Evolutionary conservation across 2,329 filamentous ascomycete species (phyloP), one percentile per base, ranked within the genome.

Genomic region (Diaporthe batatas): DNA sequence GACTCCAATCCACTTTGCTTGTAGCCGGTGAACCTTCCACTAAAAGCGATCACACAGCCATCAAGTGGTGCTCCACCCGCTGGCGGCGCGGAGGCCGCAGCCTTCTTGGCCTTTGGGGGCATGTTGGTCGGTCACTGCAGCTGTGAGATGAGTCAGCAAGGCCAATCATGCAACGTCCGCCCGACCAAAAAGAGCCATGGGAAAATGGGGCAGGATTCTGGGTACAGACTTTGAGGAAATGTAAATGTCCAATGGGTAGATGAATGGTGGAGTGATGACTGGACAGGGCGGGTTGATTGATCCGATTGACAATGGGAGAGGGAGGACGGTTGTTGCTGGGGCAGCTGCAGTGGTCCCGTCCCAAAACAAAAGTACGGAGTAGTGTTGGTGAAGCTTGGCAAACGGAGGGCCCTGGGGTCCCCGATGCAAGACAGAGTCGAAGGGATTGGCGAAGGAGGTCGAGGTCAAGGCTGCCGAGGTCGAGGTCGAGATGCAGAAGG

Each of bases 21-120:
- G 34, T 84, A 80, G 7, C 84, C 83, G 1, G 86, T 81, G 76
- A 93, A 91, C 6, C 87, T 87, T 73, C 92, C 92, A 72, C 89
- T 91, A 34, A 92, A 79, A 29, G 86, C 88, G 57, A 94, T 83
- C 7, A 82, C 82, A 76, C 82, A 85, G 6, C 85, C 87, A 1
- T 84, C 80, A 4, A 92, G 81, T 0, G 87, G 39, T 32, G 55
- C 42, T 57, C 49, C 18, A 42, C 16, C n/a, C 2, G 32, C 25
- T 2, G 79, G 77, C 10, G 72, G 68, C 18, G 69, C 51, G 25
- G 77, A 57, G 29, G 75, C 47, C 36, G 77, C 69, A 32, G 73
- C 72, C 25, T 73, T 77, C 39, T 49, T 72, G 34, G 23, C 57
- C 34, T 42, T 65, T 16, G 59, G 57, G 8, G 73, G 70, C 73